These are phyloP conservation scores for Alternaria arborescens DNA, from an alignment of 2,329 filamentous ascomycete genomes.

Conservation along the genomic window DNA sequence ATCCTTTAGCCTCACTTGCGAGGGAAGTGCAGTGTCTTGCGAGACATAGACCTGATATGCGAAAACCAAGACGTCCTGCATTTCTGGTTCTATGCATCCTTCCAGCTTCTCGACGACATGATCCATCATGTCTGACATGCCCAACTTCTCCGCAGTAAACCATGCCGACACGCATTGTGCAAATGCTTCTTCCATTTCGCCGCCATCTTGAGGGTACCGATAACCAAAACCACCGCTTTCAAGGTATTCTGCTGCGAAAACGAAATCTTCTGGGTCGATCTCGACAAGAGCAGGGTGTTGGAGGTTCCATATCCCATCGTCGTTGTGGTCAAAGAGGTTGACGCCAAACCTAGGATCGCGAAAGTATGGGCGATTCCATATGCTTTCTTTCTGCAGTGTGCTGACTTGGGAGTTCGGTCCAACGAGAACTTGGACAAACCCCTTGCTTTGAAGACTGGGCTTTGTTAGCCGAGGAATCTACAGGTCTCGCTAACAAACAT, in stretches of 20 bases:
- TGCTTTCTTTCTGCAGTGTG: constrained; percentile 15
- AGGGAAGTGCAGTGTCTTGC: not conserved
- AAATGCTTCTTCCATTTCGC: constrained; percentile 21
- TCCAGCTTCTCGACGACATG: constrained; percentile 35
- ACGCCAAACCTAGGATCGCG: constrained; percentile 11
- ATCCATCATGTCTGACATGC: constrained; percentile 39
- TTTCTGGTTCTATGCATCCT: not conserved
- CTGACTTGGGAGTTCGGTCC: constrained; percentile 25
- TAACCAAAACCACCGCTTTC: constrained; percentile 33
- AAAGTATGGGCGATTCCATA: constrained; percentile 32
- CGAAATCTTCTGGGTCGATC: constrained; percentile 34
- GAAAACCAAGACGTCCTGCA: constrained; percentile 25
- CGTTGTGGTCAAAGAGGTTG: constrained; percentile 20
- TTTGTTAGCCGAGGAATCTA: not conserved
- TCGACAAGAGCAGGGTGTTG: constrained; percentile 23
- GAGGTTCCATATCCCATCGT: constrained; percentile 28
- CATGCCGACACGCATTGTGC: constrained; percentile 35
- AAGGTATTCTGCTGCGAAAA: constrained; percentile 36
- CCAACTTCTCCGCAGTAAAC: constrained; percentile 28
- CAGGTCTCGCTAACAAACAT: not conserved
- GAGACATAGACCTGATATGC: constrained; percentile 27
- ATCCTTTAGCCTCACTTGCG: constrained; percentile 18
- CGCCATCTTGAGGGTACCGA: constrained; percentile 17
- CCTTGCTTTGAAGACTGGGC: constrained; percentile 22
- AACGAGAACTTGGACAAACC: constrained; percentile 33